Evolutionary conservation across 176 grass and related monocot species (phyloP), one percentile per base, ranked within the genome.

Genomic region (Avena eriantha): DNA sequence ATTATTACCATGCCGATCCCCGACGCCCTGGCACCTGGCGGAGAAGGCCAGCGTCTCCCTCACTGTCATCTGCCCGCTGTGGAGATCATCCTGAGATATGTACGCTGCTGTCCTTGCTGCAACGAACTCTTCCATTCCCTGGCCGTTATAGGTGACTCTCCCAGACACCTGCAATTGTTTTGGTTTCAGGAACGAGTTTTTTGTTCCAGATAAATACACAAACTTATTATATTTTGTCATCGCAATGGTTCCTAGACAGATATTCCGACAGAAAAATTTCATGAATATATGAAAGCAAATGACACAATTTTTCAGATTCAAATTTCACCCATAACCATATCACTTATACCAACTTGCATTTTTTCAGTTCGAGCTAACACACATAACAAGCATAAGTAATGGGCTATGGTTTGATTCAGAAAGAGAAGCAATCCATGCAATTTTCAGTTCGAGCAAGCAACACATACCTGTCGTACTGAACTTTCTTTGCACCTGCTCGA

Each of bases 1-100:
- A 51, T 75, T 47, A 76, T 82, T 95, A 95, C 90, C 80, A 0
- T 63, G 83, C 64, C 86, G 71, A 26, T 77, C 67, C 15, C 90
- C 93, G 10, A 86, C 49, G 21, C 93, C 93, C 80, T 92, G 93
- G 69, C 86, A 95, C 54, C 64, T 77, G 0, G 90, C 82, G 13
- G 93, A 88, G 74, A 92, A 95, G 24, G 72, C 78, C 22, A 95
- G 50, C 1, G 88, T 95, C 50, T 95, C 88, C 74, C 90, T 86
- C 12, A 95, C 93, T 7, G 93, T 95, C 90, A 95, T 90, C 45
- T 95, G 90, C 7, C 88, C 85, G 1, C 46, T 80, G 34, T 95
- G 93, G 18, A 92, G 82, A 23, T 95, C 93, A 31, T 90, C 82
- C 59, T 95, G 90, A 59, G 90, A 86, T 39, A 95, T 80, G 46